Evolutionary conservation across 352 stramenopile genomes (phyloP), one percentile per base, ranked within the genome.

Genomic region (Thalassiosira delicatula): DNA sequence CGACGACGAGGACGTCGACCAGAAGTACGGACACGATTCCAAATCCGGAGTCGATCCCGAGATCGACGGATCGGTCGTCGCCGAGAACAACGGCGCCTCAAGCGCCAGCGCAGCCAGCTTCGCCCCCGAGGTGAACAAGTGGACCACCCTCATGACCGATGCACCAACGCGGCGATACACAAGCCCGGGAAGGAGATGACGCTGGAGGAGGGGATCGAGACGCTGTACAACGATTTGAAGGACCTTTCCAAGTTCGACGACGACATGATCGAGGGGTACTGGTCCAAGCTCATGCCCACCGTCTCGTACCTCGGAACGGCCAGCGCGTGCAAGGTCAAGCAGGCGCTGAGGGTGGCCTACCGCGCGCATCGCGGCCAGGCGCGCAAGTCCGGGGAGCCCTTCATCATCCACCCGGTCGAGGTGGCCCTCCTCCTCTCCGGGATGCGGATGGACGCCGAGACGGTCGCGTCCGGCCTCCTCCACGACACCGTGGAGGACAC

Each of bases 401-500:
- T 93, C 57, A 95, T 96, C 57, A 92, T 95, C 30, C 94, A 96
- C 84, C 94, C 94, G 0, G 91, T 96, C 9, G 89, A 92, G 69
- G 94, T 96, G 37, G 86, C 91, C 12, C 42, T 88, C 23, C 75
- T 96, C 19, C 75, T 96, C 23, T 86, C 90, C 19, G 88, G 85
- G 30, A 88, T 96, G 57, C 92, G 92, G 63, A 95, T 96, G 92
- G 93, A 96, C 81, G 84, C 72, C 0, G 88, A 94, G 53, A 94
- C 92, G 27, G 85, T 96, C 35, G 92, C 94, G 70, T 87, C 92
- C 17, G 94, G 90, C 14, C 76, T 96, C 4, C 85, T 96, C 9
- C 94, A 96, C 80, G 94, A 96, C 87, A 96, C 94, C 17, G 94
- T 96, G 9, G 94, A 96, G 79, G 94, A 96, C 84, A 96, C 94